phyloP scores from a whole-genome alignment of 441 rosid species.

The Iberis amara region DNA sequence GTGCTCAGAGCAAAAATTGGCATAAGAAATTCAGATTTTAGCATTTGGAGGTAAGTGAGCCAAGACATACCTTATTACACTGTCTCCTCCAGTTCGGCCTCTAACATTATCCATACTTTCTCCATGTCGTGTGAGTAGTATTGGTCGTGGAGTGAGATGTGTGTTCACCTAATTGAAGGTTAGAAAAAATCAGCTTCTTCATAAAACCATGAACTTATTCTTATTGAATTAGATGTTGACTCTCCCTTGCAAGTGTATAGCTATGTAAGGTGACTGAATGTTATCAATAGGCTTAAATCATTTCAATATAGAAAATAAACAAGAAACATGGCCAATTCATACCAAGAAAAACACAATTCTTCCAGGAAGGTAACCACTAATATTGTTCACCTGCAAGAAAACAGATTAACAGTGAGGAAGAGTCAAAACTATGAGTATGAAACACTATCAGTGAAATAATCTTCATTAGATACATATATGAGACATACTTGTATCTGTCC shows the following conservation, averaged over 20 bases:
- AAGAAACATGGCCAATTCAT: constrained; percentile 22
- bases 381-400: constrained; percentile 74
- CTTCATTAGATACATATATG: constrained; percentile 4
- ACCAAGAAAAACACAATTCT: constrained; percentile 98
- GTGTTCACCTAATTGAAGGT: constrained; percentile 69
- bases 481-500: constrained; percentile 89
- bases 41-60: constrained; percentile 12
- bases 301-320: constrained; percentile 16
- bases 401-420: constrained; percentile 10
- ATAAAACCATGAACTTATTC: constrained; percentile 7
- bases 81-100: constrained; percentile 98
- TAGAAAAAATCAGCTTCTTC: constrained; percentile 8
- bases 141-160: constrained; percentile 99
- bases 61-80: constrained; percentile 58
- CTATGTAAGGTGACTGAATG: constrained; percentile 13
- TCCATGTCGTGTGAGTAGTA: constrained; percentile 97
- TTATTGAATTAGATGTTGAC: constrained; percentile 8
- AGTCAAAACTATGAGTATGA: constrained; percentile 12
- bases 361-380: constrained; percentile 98
- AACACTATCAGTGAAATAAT: constrained; percentile 2
- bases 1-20: constrained; percentile 14
- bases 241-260: constrained; percentile 1
- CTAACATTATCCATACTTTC: constrained; percentile 94
- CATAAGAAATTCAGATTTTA: neutral
- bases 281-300: constrained; percentile 5